Evolutionary conservation across 1,284 basidiomycete species (phyloP).

Genomic region (Marasmius sp.): DNA sequence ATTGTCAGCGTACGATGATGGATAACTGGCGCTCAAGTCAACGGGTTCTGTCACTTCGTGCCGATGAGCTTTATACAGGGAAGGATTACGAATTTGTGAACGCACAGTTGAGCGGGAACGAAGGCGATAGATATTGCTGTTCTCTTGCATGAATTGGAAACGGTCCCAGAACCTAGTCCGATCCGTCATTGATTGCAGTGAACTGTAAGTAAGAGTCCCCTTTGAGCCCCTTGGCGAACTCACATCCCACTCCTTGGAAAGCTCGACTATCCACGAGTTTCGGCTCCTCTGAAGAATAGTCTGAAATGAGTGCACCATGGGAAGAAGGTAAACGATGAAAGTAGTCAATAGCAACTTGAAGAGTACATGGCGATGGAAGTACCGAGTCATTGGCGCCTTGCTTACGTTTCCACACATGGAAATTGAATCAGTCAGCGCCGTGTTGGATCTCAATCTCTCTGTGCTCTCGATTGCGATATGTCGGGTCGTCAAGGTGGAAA

Average conservation of each 20-base stretch:
- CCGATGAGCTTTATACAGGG: slow-evolving; percentile 1
- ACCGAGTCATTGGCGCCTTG: not conserved
- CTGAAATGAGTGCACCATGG: not conserved
- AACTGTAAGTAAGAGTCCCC: not conserved
- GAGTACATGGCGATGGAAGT: not conserved
- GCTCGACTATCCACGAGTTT: slow-evolving; percentile 9
- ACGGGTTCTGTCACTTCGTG: slow-evolving; percentile 43
- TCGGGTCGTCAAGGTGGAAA: slow-evolving; percentile 78
- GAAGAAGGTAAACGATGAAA: not conserved
- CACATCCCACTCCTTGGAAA: slow-evolving; percentile 15
- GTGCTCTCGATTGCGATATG: slow-evolving; percentile 38
- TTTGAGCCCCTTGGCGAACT: not conserved
- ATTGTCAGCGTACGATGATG: slow-evolving; percentile 66
- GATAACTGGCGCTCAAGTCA: slow-evolving; percentile 47
- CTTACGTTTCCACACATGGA: not conserved
- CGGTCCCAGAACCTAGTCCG: slow-evolving; percentile 65
- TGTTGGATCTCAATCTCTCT: not conserved
- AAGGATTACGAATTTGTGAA: slow-evolving; percentile 6
- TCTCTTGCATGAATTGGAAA: slow-evolving; percentile 82
- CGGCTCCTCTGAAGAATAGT: not conserved
- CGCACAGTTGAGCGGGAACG: slow-evolving; percentile 68
- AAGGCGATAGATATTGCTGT: slow-evolving; percentile 74
- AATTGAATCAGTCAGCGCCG: too few species aligned
- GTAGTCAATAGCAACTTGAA: not conserved
- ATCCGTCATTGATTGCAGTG: not conserved